Conservation (phyloP, 208 protist genomes). For the Angomonas ambiguus region DNA sequence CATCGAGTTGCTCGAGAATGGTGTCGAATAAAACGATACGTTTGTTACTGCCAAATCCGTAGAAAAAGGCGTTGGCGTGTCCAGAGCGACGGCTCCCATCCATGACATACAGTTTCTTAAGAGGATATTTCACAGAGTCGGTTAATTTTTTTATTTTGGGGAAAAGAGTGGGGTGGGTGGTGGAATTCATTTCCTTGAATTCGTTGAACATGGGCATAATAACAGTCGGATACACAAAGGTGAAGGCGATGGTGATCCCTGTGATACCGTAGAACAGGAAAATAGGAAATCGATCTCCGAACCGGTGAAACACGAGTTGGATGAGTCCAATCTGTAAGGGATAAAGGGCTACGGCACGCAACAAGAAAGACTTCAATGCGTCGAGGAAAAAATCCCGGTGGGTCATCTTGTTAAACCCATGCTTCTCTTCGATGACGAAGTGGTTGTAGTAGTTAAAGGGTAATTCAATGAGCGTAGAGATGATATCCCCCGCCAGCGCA, state of each 20-base stretch:
- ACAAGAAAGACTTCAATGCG: conserved; percentile 45
- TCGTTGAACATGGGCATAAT: conserved; percentile 91
- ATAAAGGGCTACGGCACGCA: conserved; percentile 43
- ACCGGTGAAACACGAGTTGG: conserved; percentile 51
- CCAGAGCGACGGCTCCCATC: conserved; percentile 71
- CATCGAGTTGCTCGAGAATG: conserved; percentile 64
- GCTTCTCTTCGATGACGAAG: conserved; percentile 81
- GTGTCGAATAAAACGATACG: conserved; percentile 91
- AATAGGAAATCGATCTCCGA: conserved; percentile 75
- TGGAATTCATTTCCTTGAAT: conserved; percentile 50
- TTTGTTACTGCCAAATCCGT: conserved; percentile 82
- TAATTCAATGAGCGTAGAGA: conserved; percentile 39
- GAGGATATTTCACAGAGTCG: conserved; percentile 42
- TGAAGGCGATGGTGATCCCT: conserved; percentile 18
- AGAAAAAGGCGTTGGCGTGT: conserved; percentile 90
- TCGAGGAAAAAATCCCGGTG: conserved; percentile 66
- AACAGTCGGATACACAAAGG: conserved; percentile 54
- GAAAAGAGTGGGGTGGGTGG: conserved; percentile 12
- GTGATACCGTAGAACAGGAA: conserved; percentile 56
- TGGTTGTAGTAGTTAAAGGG: conserved; percentile 71
- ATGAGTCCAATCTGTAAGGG: conserved; percentile 46
- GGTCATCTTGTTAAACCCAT: conserved; percentile 88
- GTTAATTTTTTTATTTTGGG: not conserved
- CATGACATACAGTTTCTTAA: conserved; percentile 66
- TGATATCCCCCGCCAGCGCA: conserved; percentile 25